phyloP scores from a whole-genome alignment of 2,329 filamentous ascomycete species.

The Stachybotrys elegans region DNA sequence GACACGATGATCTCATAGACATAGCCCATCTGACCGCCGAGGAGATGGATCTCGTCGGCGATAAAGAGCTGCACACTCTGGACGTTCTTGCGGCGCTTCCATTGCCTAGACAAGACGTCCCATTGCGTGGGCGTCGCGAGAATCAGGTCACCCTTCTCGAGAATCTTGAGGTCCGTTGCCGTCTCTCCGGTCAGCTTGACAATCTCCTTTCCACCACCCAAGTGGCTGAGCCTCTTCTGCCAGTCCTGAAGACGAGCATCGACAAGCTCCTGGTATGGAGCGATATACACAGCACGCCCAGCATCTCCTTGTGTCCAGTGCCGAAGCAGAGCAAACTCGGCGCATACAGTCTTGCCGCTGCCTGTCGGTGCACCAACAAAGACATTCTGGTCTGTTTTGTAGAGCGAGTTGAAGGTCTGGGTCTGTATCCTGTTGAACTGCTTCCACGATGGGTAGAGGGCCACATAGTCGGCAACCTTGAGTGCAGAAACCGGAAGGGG shows the following conservation, averaged over 20 bases:
- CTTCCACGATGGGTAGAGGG: constrained; percentile 76
- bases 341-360: constrained; percentile 94
- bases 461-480: constrained; percentile 77
- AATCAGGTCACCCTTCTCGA: constrained; percentile 83
- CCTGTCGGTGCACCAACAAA: constrained; percentile 90
- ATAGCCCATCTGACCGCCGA: constrained; percentile 81
- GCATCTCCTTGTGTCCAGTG: constrained; percentile 62
- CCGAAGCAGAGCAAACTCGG: constrained; percentile 84
- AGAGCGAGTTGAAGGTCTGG: constrained; percentile 92
- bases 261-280: constrained; percentile 89
- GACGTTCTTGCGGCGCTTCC: constrained; percentile 94
- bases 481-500: constrained; percentile 83
- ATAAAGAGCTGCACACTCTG: constrained; percentile 88
- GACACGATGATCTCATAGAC: constrained; percentile 97
- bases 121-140: constrained; percentile 91
- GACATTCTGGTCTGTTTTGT: constrained; percentile 86
- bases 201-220: constrained; percentile 81
- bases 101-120: constrained; percentile 93
- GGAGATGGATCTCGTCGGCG: constrained; percentile 89
- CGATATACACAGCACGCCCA: constrained; percentile 86
- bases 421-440: constrained; percentile 98
- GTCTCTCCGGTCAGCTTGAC: constrained; percentile 93
- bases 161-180: constrained; percentile 79
- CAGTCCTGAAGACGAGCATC: constrained; percentile 80
- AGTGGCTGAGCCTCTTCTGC: constrained; percentile 66